Base-by-base conservation (phyloP, 73 alveolate species). In the Paramecium caudatum region DNA sequence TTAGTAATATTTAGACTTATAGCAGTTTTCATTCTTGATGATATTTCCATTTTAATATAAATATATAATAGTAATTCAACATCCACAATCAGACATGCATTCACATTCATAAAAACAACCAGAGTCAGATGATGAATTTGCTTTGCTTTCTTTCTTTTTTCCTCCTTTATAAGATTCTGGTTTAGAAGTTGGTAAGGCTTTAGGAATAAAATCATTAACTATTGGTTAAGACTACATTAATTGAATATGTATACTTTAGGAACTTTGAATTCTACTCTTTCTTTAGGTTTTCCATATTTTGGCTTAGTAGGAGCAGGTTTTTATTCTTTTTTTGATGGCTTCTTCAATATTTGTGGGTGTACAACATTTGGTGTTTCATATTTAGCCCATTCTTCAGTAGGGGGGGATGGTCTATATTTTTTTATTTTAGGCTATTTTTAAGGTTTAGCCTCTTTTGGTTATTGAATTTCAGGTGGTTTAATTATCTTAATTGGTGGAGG, bases 371-470 rank as follows among this genome's bases (percentile, higher is more conserved):
- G 88, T 41, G 88, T 74, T 43, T 74, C 88, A 25, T 74, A 74
- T 74, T 74, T 74, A 0, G 88, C 88, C 88, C 88, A 74, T 45
- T 74, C 88, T 45, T 74, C 88, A 19, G n/a, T 37, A 13, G 47
- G 47, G 3, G 83, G 83, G 27, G 27, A 32, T 0, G 47, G 50
- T 3, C 83, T n/a, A 15, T 65, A 65, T 65, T 33, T 30, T 49
- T 33, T 21, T 33, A 36, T 33, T 16, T 65, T 65, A 13, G 83
- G 83, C 15, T 65, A 30, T 65, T 65, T 65, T 10, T 32, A 13
- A 33, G 83, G 49, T 65, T 65, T 65, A 25, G 32, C 25, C 3
- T 65, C 25, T 65, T 65, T 30, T 65, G 19, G 13, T 65, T 65
- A 25, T 36, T 33, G 32, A 12, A 33, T 49, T 33, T 33, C 83